Base-by-base conservation (phyloP, 225 moss, liverwort and hornwort genomes). In the Sphagnum contortum region DNA sequence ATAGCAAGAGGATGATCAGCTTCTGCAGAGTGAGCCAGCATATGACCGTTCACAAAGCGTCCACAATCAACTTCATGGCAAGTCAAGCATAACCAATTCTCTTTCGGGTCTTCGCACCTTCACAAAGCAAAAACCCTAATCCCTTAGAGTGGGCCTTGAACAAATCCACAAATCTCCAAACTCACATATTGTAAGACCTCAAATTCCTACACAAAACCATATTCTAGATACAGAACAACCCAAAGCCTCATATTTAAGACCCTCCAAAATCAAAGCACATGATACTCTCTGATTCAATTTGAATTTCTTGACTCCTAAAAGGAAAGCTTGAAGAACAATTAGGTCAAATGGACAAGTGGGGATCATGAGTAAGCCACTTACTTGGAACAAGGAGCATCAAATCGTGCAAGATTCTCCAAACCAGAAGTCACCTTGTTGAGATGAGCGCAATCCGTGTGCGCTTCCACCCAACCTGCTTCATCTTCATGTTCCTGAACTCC, bases 41-140 rank as follows among this genome's bases (percentile, higher is more conserved):
- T 87, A 74, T 87, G 87, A 48, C 67, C 83, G 68, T 78, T 78
- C 66, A 87, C 70, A 72, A 77, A 87, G 62, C 87, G 87, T 44
- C 87, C 80, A 64, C 87, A 87, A 47, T 54, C 77, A 57, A 87
- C 83, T 74, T 76, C 67, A 8, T 75, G 70, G 46, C 87, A 87
- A 67, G 73, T 72, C 48, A 87, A 57, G 65, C 87, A 87, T 46
- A 87, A 13, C 87, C 87, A 87, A 57, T 87, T 87, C 63, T 87
- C 87, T 10, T 49, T 64, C 6, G 83, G 78, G 45, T 87, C 83
- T 58, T 78, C 65, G 67, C 83, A 85, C 51, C 84, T 85, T 70
- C 84, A 71, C 12, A 59, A 56, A 45, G 50, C 68, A 9, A 29
- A 29, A 29, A 29, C 29, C 29, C 29, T 29, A 29, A 29, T 1